Conservation (phyloP, 2,329 filamentous ascomycete species). For the Aspergillus thermomutatus region DNA sequence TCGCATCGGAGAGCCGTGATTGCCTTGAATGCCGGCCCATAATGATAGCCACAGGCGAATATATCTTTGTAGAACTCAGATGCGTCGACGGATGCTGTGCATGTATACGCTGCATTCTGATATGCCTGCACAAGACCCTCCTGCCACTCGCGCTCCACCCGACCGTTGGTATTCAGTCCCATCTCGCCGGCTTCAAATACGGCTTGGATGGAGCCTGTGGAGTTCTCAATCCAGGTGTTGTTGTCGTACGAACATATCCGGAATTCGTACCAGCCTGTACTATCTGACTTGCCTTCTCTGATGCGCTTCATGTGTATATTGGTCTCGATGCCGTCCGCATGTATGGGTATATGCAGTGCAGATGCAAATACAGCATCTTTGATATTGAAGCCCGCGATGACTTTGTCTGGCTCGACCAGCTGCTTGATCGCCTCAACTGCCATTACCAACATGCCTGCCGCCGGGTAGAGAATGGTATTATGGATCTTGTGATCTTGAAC, state of each 20-base stretch:
- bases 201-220: neutral
- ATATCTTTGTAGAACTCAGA: slow-evolving; percentile 1
- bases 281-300: neutral
- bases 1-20: neutral
- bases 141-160: slow-evolving; percentile 3
- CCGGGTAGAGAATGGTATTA: neutral
- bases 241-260: slow-evolving; percentile 5
- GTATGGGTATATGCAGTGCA: neutral
- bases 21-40: slow-evolving; percentile 1
- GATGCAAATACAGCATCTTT: slow-evolving; percentile 1
- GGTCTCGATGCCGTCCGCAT: slow-evolving; percentile 1
- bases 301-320: neutral
- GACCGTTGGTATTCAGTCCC: neutral
- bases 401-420: slow-evolving; percentile 2
- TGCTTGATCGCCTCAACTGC: slow-evolving; percentile 5
- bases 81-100: neutral
- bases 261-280: slow-evolving; percentile 1
- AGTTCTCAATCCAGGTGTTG: slow-evolving; percentile 3
- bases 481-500: slow-evolving; percentile 41
- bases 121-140: neutral
- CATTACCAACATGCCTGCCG: neutral
- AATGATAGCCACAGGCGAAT: neutral
- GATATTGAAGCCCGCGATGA: slow-evolving; percentile 1
- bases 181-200: neutral
- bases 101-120: neutral